Conservation (phyloP, 176 grass and related monocot species). For the Zea luxurians region DNA sequence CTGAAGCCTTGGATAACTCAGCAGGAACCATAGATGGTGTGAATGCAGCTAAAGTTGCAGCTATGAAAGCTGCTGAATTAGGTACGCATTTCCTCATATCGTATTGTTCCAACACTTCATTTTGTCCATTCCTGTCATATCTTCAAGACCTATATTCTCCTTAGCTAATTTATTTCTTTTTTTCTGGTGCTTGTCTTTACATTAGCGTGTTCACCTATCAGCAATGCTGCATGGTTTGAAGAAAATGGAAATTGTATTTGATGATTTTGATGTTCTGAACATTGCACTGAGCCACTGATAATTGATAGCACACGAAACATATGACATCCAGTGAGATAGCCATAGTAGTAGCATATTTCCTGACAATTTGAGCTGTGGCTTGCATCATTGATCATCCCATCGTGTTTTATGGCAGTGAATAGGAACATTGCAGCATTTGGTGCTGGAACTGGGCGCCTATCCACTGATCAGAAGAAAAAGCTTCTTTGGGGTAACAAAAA, state of each 20-base stretch:
- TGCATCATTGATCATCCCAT: conserved; percentile 14
- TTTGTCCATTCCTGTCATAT: conserved; percentile 26
- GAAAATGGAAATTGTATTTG: conserved; percentile 11
- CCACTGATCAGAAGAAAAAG: conserved; percentile 90
- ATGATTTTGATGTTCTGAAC: conserved; percentile 10
- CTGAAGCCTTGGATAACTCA: conserved; percentile 33
- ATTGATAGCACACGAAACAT: conserved; percentile 1
- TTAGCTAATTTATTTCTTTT: conserved; percentile 27
- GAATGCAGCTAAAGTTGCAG: conserved; percentile 84
- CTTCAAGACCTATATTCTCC: neutral
- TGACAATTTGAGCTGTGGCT: conserved; percentile 14
- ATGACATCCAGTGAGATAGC: conserved; percentile 2
- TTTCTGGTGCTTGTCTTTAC: conserved; percentile 23
- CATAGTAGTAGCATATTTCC: conserved; percentile 1
- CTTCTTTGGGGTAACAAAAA: conserved; percentile 98
- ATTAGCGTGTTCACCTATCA: conserved; percentile 20
- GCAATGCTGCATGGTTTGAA: conserved; percentile 11
- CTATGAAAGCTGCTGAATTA: conserved; percentile 89
- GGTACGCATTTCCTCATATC: conserved; percentile 42
- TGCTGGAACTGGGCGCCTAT: conserved; percentile 56
- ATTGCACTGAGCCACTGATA: conserved; percentile 3
- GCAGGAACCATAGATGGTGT: conserved; percentile 44
- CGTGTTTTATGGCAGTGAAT: conserved; percentile 60
- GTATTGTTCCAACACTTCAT: neutral
- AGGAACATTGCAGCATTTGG: conserved; percentile 71